Base-by-base conservation (phyloP, 306 rosid genomes). In the Alnus rubra region DNA sequence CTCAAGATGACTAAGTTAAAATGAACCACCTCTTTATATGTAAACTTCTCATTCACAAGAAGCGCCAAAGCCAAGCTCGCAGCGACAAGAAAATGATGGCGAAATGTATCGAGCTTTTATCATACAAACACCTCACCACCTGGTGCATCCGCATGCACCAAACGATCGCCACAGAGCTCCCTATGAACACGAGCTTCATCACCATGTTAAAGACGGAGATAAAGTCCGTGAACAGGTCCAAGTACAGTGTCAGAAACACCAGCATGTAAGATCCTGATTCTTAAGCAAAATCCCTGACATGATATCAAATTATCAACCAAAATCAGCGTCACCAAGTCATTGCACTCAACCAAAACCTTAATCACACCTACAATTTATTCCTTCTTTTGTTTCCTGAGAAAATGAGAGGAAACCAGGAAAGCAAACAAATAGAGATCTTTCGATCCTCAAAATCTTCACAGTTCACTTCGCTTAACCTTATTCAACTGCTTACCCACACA, bases 221-320 rank as follows among this genome's bases (percentile, higher is more conserved):
- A 80, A 91, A 93, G 12, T 88, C 94, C 44, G 97, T 91, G 86
- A 95, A 88, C 54, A 95, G 88, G 87, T 91, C 96, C 96, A 95
- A 18, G 79, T 95, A 95, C 68, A 97, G 97, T 39, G 96, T 79
- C 85, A 95, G 31, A 77, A 95, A 95, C 76, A 95, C 98, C 28
- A 91, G 60, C 5, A 92, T 96, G 23, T 90, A 90, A 1, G 92
- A 82, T 93, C 98, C 87, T 95, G 99, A n/a, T 98, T 93, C 87
- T 95, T 95, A 0, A 89, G 92, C 50, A 98, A 95, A 86, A 95
- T 75, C 64, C 99, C 99, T 95, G 50, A 78, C 76, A 48, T 45
- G 39, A 48, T 49, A 39, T 30, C 2, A 54, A 4, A 10, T 54
- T 14, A 31, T 18, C 45, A 23, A 49, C 52, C 42, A 28, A 69